Base-by-base conservation (phyloP, 23 red algal species). In the Gracilaria caudata region DNA sequence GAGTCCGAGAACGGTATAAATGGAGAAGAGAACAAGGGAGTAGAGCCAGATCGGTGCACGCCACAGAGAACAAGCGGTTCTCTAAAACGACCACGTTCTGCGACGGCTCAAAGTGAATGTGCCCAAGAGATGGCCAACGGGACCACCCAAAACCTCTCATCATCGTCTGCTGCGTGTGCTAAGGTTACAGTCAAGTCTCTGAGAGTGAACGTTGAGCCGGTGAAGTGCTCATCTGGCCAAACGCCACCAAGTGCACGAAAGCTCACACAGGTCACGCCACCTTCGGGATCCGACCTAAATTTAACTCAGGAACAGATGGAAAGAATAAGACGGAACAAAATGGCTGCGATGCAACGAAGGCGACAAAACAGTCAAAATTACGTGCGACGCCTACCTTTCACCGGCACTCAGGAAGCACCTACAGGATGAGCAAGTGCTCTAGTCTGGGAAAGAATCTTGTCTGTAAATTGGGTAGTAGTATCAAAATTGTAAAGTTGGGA, bases 281-380 rank as follows among this genome's bases (percentile, higher is more conserved):
- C 36, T 58, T 39, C 57, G 49, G 25, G 4, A 23, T 58, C 76
- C 21, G 25, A n/a, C 37, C 30, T n/a, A 16, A 37, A 23, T 54
- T 19, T 83, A 26, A 83, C 79, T 13, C 30, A 45, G 6, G 79
- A 83, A 65, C 79, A 83, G 32, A 65, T 30, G 13, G 57, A 83
- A 45, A 37, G 79, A 23, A 83, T 83, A 24, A 14, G 60, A 35
- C 53, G 79, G 68, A 65, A 83, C 79, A 63, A 47, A 65, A 63
- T 23, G 63, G 79, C 79, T 13, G 79, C 79, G 13, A 83, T 83
- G 57, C 58, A 83, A 66, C 61, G 24, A 29, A 83, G 63, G 32
- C 35, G 32, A 39, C 51, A 83, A 44, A 66, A 83, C 58, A 83
- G 79, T 63, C 57, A 64, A 35, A 68, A 28, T 26, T 66, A 64